Conservation (phyloP, 345 rosid genomes). For the Aegle marmelos region DNA sequence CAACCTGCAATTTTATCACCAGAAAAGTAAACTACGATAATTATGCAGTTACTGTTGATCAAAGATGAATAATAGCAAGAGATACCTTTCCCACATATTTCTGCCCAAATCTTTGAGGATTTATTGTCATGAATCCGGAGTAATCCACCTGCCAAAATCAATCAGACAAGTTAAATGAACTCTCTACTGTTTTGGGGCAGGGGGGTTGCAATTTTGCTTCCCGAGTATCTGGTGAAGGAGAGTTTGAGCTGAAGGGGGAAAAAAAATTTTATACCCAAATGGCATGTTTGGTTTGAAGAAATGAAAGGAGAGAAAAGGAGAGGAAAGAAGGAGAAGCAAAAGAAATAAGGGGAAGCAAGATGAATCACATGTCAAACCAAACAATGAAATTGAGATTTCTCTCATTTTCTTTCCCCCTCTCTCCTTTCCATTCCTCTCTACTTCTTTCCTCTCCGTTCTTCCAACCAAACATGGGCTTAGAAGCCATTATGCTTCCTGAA, state of each 20-base stretch:
- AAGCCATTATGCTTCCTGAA: neutral
- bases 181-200: no score
- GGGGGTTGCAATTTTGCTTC: neutral
- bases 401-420: no score
- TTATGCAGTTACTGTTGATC: constrained; percentile 5
- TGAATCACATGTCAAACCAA: no score
- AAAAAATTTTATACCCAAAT: neutral
- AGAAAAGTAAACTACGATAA: constrained; percentile 8
- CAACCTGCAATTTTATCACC: constrained; percentile 52
- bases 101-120: constrained; percentile 99
- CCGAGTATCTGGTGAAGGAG: neutral
- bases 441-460: no score
- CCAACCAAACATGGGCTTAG: no score
- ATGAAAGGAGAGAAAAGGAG: no score
- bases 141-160: constrained; percentile 76
- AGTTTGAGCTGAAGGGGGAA: neutral
- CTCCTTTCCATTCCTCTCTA: no score
- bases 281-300: no score
- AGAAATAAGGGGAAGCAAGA: no score
- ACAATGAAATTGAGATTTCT: no score
- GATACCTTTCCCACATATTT: constrained; percentile 97
- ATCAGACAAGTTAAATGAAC: constrained; percentile 15
- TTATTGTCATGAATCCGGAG: constrained; percentile 98
- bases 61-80: constrained; percentile 6
- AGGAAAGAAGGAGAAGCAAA: no score